Evolutionary conservation across 225 moss, liverwort and hornwort species (phyloP), one percentile per base, ranked within the genome.

Genomic region (Asterella californica): DNA sequence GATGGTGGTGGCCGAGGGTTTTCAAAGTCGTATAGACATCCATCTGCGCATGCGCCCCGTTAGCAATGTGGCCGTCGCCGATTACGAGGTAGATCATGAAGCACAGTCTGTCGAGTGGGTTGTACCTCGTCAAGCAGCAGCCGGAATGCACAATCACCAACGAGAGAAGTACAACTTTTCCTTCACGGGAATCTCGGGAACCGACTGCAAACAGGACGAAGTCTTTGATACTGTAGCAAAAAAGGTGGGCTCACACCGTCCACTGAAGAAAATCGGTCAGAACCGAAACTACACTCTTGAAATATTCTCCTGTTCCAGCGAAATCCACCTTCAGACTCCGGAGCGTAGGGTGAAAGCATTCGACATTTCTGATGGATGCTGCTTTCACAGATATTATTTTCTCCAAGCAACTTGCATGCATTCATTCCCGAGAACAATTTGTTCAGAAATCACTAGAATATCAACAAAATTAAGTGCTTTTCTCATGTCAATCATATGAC

Each of bases 101-200:
- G 54, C 61, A 36, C 61, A 49, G 0, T 59, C 72, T 25, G 82
- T 85, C 18, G 82, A 82, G 57, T 85, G 85, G 82, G 36, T 80
- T 70, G 72, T 85, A 70, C 82, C 82, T 73, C 79, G 82, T 27
- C 74, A 79, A 24, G 79, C 72, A 25, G 45, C 64, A 15, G 38
- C 47, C 2, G 85, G 85, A n/a, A 82, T 85, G 79, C 74, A 79
- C 76, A 85, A 85, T 30, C 80, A 85, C 65, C 82, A 82, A 49
- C 69, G 80, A 34, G 85, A 85, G 29, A 82, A 80, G 36, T 85
- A 82, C 72, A 82, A 61, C 55, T 85, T 85, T 66, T 54, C 85
- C 11, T 85, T 85, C 45, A 82, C 82, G 4, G 77, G 85, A 34
- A 82, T 82, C 15, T 64, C 79, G 52, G 76, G 54, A 34, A 77